A percentile compares a stretch with the other conserved stretches of the same genome.
Conservation (phyloP, 768 basidiomycete species). For the Mycena filopes region DNA sequence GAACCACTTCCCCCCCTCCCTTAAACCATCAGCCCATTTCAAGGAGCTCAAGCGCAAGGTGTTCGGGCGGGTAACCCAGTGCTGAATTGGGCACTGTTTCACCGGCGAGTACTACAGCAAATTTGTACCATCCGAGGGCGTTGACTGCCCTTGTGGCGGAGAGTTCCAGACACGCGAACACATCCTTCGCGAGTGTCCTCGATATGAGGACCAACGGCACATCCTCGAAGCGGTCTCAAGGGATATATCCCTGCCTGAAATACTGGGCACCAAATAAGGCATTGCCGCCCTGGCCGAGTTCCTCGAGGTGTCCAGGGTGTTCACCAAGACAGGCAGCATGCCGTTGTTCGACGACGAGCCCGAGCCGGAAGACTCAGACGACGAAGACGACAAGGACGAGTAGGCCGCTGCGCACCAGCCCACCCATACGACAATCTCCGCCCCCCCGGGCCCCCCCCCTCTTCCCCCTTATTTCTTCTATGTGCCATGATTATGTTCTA, state of each 20-base stretch:
- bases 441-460: too few relatives aligned
- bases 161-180: too few relatives aligned
- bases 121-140: constrained; percentile 40
- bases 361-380: background rate
- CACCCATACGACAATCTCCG: too few relatives aligned
- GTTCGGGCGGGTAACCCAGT: constrained; percentile 39
- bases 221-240: constrained; percentile 23
- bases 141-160: too few relatives aligned
- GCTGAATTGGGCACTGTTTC: constrained; percentile 40
- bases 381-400: constrained; percentile 1
- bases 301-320: constrained; percentile 32
- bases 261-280: constrained; percentile 35
- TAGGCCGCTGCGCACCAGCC: background rate
- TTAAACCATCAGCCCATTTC: constrained; percentile 26
- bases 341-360: constrained; percentile 3
- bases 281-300: constrained; percentile 36
- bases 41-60: constrained; percentile 32
- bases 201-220: constrained; percentile 29
- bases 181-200: too few relatives aligned
- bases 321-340: constrained; percentile 24
- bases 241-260: background rate
- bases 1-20: constrained; percentile 30
- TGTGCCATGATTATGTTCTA: too few relatives aligned
- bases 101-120: constrained; percentile 40
- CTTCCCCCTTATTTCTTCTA: too few relatives aligned